phyloP scores from a whole-genome alignment of 257 asterid genomes.

The Salvia hispanica region DNA sequence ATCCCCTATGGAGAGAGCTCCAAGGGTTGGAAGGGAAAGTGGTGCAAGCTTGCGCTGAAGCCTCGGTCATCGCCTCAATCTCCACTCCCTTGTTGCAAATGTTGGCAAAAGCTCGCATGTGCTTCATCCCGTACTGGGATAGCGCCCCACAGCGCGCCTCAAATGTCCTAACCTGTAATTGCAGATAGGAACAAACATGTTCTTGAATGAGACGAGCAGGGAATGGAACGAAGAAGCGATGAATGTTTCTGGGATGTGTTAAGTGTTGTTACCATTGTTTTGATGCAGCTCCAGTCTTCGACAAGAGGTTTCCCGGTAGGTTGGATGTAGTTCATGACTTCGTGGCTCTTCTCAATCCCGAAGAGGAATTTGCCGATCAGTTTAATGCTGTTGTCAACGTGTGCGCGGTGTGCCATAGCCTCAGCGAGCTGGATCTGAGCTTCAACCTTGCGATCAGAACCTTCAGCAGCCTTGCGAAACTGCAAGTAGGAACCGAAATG shows the following conservation, averaged over 20 bases:
- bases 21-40: conserved; percentile 69
- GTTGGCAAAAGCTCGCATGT: conserved; percentile 89
- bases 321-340: conserved; percentile 55
- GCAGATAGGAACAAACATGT: neutral
- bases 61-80: conserved; percentile 75
- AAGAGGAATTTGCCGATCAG: conserved; percentile 80
- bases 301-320: conserved; percentile 85
- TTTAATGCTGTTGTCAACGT: conserved; percentile 68
- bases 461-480: conserved; percentile 75
- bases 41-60: conserved; percentile 78
- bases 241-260: no score
- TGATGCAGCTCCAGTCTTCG: conserved; percentile 88
- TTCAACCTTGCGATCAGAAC: conserved; percentile 66
- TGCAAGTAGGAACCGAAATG: conserved; percentile 23
- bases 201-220: neutral
- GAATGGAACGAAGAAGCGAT: neutral
- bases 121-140: conserved; percentile 96
- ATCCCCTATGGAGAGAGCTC: conserved; percentile 80
- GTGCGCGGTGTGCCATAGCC: conserved; percentile 81
- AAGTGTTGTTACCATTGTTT: conserved; percentile 60
- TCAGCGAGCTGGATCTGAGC: conserved; percentile 86
- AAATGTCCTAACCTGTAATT: conserved; percentile 62
- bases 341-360: conserved; percentile 68
- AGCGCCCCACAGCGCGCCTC: conserved; percentile 84
- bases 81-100: conserved; percentile 80